A percentile compares a stretch with the other conserved stretches of the same genome.
phyloP scores from a whole-genome alignment of 1,284 basidiomycete genomes.

The Ustilago crameri region DNA sequence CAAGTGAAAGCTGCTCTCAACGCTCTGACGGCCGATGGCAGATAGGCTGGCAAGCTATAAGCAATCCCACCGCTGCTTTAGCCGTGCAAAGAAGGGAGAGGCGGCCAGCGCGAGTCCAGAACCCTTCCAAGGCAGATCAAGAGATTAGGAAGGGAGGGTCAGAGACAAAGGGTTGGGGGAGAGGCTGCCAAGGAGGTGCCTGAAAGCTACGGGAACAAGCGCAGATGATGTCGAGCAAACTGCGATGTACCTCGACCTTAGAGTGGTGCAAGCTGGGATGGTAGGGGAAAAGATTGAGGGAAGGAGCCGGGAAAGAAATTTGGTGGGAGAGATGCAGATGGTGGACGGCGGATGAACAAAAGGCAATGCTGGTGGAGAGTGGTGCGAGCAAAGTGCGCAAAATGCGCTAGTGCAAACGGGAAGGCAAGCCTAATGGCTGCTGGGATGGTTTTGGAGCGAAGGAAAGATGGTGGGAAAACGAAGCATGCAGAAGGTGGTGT shows the following conservation, averaged over 20 bases:
- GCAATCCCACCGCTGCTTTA: background rate
- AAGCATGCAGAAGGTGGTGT: constrained; percentile 7
- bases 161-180: background rate
- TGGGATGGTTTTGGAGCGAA: constrained; percentile 1
- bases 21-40: too few relatives aligned
- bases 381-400: background rate
- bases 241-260: background rate
- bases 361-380: background rate
- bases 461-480: background rate
- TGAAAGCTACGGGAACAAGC: background rate
- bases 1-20: too few relatives aligned
- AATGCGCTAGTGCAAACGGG: constrained; percentile 1
- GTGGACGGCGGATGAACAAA: constrained; percentile 7
- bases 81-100: background rate
- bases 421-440: constrained; percentile 4
- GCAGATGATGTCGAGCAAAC: background rate
- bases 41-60: too few relatives aligned
- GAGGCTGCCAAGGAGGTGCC: background rate
- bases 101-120: background rate
- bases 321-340: constrained; percentile 3
- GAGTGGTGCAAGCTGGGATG: constrained; percentile 1
- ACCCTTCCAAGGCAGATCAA: background rate
- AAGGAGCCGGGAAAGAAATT: background rate
- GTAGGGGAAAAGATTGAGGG: constrained; percentile 1
- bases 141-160: background rate